Evolutionary conservation across 306 rosid genomes (phyloP).

Genomic region (Abrus pulchellus): DNA sequence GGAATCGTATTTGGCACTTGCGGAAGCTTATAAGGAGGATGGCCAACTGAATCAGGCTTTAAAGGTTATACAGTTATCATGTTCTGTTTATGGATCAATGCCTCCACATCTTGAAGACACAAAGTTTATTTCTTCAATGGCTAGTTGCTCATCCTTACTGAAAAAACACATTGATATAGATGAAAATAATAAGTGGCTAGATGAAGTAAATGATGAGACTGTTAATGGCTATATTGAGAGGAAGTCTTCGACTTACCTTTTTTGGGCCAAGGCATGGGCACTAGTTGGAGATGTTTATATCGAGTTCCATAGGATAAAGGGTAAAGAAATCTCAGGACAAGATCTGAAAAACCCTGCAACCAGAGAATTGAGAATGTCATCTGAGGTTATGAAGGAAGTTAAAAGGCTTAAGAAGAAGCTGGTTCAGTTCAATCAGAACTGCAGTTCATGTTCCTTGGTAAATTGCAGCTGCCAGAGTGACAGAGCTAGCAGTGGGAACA

Average conservation of each 20-base stretch:
- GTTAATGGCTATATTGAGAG: conserved; percentile 61
- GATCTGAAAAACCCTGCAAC: conserved; percentile 64
- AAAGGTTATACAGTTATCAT: conserved; percentile 88
- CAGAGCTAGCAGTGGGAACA: conserved; percentile 97
- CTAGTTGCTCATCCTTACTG: conserved; percentile 58
- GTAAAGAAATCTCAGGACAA: conserved; percentile 57
- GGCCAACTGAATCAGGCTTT: conserved; percentile 84
- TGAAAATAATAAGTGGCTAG: conserved; percentile 52
- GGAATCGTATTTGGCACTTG: conserved; percentile 95
- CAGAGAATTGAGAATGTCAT: conserved; percentile 77
- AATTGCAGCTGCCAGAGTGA: conserved; percentile 98
- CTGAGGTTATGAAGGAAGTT: conserved; percentile 97
- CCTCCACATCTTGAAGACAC: conserved; percentile 91
- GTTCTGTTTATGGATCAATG: conserved; percentile 97
- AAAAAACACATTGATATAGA: conserved; percentile 54
- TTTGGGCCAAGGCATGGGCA: conserved; percentile 97
- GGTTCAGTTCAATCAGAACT: conserved; percentile 72
- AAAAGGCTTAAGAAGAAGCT: conserved; percentile 92
- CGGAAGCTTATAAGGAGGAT: conserved; percentile 89
- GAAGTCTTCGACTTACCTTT: conserved; percentile 77
- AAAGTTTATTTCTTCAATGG: conserved; percentile 88
- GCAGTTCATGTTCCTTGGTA: conserved; percentile 87
- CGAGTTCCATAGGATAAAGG: conserved; percentile 69
- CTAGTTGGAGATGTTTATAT: conserved; percentile 90
- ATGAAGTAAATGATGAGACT: conserved; percentile 55